A percentile compares a stretch with the other conserved stretches of the same genome.
Evolutionary conservation across 192 early-diverging fungal genomes (phyloP).

Genomic region (Geosiphon pyriformis): DNA sequence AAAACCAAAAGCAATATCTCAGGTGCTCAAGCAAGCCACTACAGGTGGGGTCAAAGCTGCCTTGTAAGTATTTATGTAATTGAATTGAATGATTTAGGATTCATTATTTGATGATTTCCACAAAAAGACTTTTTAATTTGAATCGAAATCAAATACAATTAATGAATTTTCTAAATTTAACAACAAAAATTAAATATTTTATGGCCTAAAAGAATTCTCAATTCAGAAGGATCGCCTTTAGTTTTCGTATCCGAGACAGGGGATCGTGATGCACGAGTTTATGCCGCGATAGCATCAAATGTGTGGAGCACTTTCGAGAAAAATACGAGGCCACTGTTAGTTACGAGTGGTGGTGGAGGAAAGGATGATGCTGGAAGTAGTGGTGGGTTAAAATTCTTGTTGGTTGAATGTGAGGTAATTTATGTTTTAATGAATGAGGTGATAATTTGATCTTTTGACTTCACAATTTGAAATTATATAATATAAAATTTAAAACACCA

Average conservation of each 20-base stretch:
- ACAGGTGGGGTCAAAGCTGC: constrained; percentile 49
- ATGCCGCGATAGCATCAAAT: constrained; percentile 56
- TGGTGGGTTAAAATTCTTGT: constrained; percentile 35
- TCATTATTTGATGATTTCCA: too few species aligned
- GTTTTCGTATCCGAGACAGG: constrained; percentile 47
- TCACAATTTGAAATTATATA: too few species aligned
- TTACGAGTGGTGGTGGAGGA: neutral
- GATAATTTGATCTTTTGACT: neutral
- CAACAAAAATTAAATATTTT: too few species aligned
- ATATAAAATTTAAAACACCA: too few species aligned
- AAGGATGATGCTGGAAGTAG: neutral
- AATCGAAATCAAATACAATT: too few species aligned
- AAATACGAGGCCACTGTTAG: constrained; percentile 17
- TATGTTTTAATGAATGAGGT: neutral
- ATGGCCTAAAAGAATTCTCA: constrained; percentile 52
- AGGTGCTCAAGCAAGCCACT: constrained; percentile 51
- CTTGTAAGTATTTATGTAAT: constrained; percentile 36
- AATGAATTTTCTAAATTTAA: too few species aligned
- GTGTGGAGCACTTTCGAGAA: constrained; percentile 54
- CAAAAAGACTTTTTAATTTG: too few species aligned
- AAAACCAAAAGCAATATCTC: constrained; percentile 57
- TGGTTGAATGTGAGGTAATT: constrained; percentile 46
- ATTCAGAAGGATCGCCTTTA: constrained; percentile 50
- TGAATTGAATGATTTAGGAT: too few species aligned
- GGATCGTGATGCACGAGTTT: constrained; percentile 47